Conservation (phyloP, 192 early-diverging fungal species). For the Podila epigama region DNA sequence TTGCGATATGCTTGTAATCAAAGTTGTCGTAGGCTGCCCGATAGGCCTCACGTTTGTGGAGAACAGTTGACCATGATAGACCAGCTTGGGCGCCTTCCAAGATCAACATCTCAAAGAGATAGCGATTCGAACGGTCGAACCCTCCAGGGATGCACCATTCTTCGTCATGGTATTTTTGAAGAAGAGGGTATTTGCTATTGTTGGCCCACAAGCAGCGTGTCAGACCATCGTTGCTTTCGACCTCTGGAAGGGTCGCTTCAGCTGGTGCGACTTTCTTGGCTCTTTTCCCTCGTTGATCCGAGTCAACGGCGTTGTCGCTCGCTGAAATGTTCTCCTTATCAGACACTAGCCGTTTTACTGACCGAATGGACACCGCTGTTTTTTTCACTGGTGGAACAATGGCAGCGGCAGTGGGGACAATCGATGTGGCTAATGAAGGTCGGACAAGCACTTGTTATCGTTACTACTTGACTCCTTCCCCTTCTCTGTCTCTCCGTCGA, state of each 20-base stretch:
- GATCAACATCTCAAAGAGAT: slow-evolving; percentile 48
- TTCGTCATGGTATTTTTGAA: slow-evolving; percentile 41
- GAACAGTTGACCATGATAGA: slow-evolving; percentile 43
- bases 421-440: no score
- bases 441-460: no score
- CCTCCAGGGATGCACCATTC: slow-evolving; percentile 33
- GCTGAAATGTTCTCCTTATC: not conserved
- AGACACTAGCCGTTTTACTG: not conserved
- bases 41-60: slow-evolving; percentile 44
- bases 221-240: slow-evolving; percentile 17
- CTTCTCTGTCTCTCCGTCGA: no score
- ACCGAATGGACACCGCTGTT: not conserved
- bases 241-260: not conserved
- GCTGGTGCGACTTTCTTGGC: not conserved
- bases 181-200: slow-evolving; percentile 20
- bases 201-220: slow-evolving; percentile 28
- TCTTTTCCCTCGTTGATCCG: no score
- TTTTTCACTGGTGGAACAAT: no score
- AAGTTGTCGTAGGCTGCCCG: slow-evolving; percentile 36
- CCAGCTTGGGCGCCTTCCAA: slow-evolving; percentile 44
- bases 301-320: no score
- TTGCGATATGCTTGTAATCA: slow-evolving; percentile 35
- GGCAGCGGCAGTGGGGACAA: no score
- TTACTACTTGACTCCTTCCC: no score
- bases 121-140: slow-evolving; percentile 36